Base-by-base conservation (phyloP, 768 basidiomycete genomes). In the Artomyces pyxidatus region DNA sequence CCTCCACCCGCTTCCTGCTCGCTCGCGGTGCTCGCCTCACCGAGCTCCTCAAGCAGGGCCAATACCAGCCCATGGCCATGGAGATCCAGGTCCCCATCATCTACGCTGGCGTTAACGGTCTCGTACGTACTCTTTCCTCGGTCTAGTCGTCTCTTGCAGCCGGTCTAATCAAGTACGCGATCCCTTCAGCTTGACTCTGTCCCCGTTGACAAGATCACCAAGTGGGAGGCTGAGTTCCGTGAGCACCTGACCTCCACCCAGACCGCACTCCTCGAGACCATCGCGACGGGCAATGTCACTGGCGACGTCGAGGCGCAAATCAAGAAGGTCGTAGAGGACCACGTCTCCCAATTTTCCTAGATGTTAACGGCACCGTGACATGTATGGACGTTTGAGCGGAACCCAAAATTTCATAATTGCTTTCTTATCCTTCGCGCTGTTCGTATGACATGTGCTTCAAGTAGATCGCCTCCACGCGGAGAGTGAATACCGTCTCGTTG, bases 61-160 rank as follows among this genome's bases (percentile, higher is more conserved):
- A 98, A 76, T 97, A 97, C 73, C 87, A 94, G 68, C 90, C 92
- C 47, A 72, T 97, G 63, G 70, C 93, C 37, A 94, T 88, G 69
- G 95, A 98, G 74, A 73, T 97, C 56, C 94, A 96, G 78, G 95
- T 96, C 55, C 95, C 95, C 58, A 90, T 97, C 68, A 93, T 98
- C 75, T 97, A 95, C 68, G 96, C 95, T 58, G 95, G 95, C 83
- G 96, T 99, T 61, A 94, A 98, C 72, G 96, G 96, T 90, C 82
- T 96, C 56, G 85, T 87, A 66, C 59, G 85, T 77, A 16, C 27
- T 14, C 1, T 35, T 10, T 49, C 25, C 12, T 1, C 11, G n/a
- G 1, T n/a, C 19, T 17, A 8, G 2, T 21, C 17, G 32, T 30
- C 25, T 40, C 26, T 19, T 11, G 22, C 27, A 28, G 37, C n/a